phyloP scores from a whole-genome alignment of 106 monocot species.

The Iris macrosiphon region DNA sequence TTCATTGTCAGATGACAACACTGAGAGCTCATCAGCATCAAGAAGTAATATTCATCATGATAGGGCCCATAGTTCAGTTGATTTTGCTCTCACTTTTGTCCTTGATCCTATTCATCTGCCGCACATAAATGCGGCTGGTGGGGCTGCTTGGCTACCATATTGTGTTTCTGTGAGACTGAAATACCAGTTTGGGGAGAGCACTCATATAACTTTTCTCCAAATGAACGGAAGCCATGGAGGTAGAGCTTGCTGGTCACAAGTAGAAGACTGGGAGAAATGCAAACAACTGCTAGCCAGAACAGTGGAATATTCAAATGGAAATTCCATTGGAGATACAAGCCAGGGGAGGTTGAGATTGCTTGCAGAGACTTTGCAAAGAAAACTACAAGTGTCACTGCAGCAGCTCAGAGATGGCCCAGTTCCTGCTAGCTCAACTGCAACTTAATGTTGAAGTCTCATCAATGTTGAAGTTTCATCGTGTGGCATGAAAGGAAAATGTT shows the following conservation, averaged over 20 bases:
- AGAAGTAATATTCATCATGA: conserved; percentile 88
- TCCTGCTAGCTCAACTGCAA: conserved; percentile 34
- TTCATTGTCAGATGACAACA: conserved; percentile 26
- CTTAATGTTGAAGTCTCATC: too few species aligned
- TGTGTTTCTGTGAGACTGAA: conserved; percentile 81
- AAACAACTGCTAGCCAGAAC: conserved; percentile 65
- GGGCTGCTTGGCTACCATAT: conserved; percentile 96
- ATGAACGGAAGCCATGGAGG: conserved; percentile 98
- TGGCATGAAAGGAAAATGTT: neutral
- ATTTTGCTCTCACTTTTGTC: conserved; percentile 91
- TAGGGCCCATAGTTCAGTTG: conserved; percentile 55
- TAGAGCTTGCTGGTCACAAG: conserved; percentile 68
- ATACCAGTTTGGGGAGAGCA: conserved; percentile 72
- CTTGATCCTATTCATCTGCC: conserved; percentile 84
- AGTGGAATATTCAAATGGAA: conserved; percentile 62
- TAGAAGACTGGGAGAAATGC: conserved; percentile 95
- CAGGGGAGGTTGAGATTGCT: conserved; percentile 73
- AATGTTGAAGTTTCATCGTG: neutral
- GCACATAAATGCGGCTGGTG: conserved; percentile 91
- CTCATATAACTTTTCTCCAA: conserved; percentile 60
- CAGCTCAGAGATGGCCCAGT: conserved; percentile 64
- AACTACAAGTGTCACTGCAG: conserved; percentile 62
- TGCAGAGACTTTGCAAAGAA: conserved; percentile 67
- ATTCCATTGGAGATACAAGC: conserved; percentile 48
- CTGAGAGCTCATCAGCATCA: conserved; percentile 29